Evolutionary conservation across 305 asterid genomes (phyloP).

Genomic region (Andrographis paniculata): DNA sequence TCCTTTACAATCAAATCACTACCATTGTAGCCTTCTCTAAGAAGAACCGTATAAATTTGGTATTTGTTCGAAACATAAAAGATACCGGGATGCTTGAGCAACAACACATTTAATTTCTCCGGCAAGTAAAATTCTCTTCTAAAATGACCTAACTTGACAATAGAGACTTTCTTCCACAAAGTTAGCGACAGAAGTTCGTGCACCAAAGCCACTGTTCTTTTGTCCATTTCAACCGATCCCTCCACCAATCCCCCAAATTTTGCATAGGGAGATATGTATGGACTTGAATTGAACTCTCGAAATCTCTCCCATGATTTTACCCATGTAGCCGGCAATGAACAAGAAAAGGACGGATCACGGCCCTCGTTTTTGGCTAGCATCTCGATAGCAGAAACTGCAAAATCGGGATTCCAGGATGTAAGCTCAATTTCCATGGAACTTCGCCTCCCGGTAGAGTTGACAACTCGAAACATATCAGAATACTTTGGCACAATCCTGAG

Average conservation of each 20-base stretch:
- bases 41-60: constrained; percentile 68
- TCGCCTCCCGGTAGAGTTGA: constrained; percentile 59
- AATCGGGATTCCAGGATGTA: constrained; percentile 49
- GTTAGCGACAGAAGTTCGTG: constrained; percentile 78
- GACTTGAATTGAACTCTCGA: constrained; percentile 64
- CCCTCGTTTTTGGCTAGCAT: constrained; percentile 40
- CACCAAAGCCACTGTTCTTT: constrained; percentile 59
- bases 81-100: constrained; percentile 84
- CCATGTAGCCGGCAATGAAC: constrained; percentile 69
- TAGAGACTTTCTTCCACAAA: constrained; percentile 77
- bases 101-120: constrained; percentile 55
- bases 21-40: constrained; percentile 75
- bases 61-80: constrained; percentile 82
- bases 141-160: constrained; percentile 62
- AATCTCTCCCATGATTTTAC: constrained; percentile 73
- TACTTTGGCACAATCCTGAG: constrained; percentile 72
- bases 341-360: constrained; percentile 43
- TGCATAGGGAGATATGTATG: constrained; percentile 67
- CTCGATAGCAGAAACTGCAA: constrained; percentile 61
- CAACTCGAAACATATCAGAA: constrained; percentile 56
- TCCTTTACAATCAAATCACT: constrained; percentile 67
- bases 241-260: constrained; percentile 30
- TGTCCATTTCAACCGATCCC: constrained; percentile 65
- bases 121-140: constrained; percentile 71
- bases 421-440: constrained; percentile 85